Conservation (phyloP, 495 filamentous ascomycete species). For the Extremus antarcticus region DNA sequence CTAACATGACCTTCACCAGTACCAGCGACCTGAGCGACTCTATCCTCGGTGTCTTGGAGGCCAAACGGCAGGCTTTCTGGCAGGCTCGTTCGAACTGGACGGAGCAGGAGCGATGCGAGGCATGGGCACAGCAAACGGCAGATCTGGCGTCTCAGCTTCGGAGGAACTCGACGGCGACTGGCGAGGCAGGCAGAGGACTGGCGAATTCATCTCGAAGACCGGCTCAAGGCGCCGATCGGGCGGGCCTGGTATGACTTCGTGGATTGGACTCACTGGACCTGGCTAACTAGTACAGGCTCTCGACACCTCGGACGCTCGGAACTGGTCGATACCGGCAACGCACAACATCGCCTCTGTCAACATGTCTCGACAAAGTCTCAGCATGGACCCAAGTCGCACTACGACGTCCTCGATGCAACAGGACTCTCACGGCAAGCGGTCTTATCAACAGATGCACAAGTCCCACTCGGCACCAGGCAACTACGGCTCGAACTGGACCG, state of each 20-base stretch:
- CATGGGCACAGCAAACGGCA: constrained; percentile 15
- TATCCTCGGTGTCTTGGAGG: neutral
- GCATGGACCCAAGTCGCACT: neutral
- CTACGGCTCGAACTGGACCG: neutral
- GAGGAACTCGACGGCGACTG: neutral
- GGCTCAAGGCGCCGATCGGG: neutral
- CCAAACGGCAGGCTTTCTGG: constrained; percentile 1
- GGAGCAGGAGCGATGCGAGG: constrained; percentile 9
- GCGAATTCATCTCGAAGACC: neutral
- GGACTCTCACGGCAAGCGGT: constrained; percentile 1
- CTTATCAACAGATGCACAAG: neutral
- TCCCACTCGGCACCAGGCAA: neutral
- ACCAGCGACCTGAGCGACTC: neutral
- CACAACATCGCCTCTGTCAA: neutral
- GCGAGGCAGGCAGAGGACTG: neutral
- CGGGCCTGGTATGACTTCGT: neutral
- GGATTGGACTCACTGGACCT: neutral
- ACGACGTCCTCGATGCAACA: neutral
- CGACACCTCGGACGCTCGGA: neutral
- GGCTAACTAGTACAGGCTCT: neutral
- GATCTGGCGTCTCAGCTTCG: constrained; percentile 4
- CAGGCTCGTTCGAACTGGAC: constrained; percentile 3
- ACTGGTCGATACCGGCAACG: neutral
- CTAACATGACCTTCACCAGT: neutral
- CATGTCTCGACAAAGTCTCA: neutral